These are phyloP conservation scores for Pichia sp. DNA, from an alignment of 1,139 yeast genomes.

Conservation along the genomic window DNA sequence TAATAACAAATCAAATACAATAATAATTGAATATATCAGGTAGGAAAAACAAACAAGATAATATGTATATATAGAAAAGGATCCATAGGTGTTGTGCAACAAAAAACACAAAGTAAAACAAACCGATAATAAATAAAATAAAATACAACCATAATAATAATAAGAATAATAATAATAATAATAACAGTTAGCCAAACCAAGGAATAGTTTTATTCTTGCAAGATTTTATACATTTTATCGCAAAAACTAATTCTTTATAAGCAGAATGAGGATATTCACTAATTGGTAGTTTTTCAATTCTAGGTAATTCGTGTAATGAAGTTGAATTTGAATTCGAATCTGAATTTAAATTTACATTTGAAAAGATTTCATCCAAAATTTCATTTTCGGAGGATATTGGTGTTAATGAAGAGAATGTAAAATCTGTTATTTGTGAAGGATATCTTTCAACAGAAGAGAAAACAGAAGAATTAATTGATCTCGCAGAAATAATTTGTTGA, in stretches of 20 bases:
- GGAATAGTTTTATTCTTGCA: constrained; percentile 16
- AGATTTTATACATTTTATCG: constrained; percentile 25
- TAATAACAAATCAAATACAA: neutral
- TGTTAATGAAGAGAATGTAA: constrained; percentile 9
- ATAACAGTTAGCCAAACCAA: neutral
- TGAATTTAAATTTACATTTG: neutral
- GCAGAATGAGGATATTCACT: constrained; percentile 8
- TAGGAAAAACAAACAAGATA: neutral
- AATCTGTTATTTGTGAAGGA: constrained; percentile 7
- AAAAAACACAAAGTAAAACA: no score
- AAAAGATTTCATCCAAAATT: neutral
- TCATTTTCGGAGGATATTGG: constrained; percentile 11
- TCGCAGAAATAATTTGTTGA: constrained; percentile 8
- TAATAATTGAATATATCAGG: neutral
- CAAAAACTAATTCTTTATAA: constrained; percentile 25
- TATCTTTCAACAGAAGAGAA: constrained; percentile 14
- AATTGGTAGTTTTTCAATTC: constrained; percentile 1
- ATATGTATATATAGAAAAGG: neutral
- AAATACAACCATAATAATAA: neutral
- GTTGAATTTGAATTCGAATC: neutral
- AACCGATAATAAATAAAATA: neutral
- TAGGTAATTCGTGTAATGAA: constrained; percentile 3
- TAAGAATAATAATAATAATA: neutral
- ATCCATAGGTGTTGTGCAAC: neutral
- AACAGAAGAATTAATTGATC: constrained; percentile 11